phyloP scores from a whole-genome alignment of 2,329 filamentous ascomycete species.

The Epicoccum sorghinum region DNA sequence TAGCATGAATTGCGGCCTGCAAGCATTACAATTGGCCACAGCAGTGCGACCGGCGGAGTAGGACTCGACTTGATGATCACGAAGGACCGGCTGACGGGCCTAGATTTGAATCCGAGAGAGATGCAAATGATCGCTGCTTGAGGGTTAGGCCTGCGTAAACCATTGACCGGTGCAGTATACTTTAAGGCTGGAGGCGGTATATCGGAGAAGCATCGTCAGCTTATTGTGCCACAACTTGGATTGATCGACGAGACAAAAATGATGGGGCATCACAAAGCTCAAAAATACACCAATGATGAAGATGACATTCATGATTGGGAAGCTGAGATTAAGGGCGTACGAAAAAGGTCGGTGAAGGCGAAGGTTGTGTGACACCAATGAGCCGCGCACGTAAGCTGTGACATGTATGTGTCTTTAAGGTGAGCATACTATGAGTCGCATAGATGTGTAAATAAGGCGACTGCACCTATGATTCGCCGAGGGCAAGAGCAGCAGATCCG shows the following conservation, averaged over 20 bases:
- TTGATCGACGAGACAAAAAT: slow-evolving; percentile 1
- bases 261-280: background rate
- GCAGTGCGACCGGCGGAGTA: background rate
- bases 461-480: background rate
- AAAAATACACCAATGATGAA: background rate
- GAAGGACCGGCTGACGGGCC: slow-evolving; percentile 1
- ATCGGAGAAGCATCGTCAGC: slow-evolving; percentile 11
- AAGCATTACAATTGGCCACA: slow-evolving; percentile 2
- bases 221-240: slow-evolving; percentile 13
- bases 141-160: background rate
- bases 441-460: background rate
- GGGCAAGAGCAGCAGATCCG: background rate
- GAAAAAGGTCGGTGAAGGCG: slow-evolving; percentile 14
- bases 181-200: slow-evolving; percentile 16
- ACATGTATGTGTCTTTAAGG: slow-evolving; percentile 2
- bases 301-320: background rate
- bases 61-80: background rate
- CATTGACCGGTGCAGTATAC: slow-evolving; percentile 11
- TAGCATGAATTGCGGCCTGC: background rate
- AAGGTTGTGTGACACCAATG: slow-evolving; percentile 7
- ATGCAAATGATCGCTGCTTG: background rate
- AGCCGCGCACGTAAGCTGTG: slow-evolving; percentile 17
- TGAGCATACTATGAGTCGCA: slow-evolving; percentile 1
- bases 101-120: slow-evolving; percentile 8
- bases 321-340: background rate